Conservation (phyloP, 2,329 filamentous ascomycete genomes). For the Ustilaginoidea virens region DNA sequence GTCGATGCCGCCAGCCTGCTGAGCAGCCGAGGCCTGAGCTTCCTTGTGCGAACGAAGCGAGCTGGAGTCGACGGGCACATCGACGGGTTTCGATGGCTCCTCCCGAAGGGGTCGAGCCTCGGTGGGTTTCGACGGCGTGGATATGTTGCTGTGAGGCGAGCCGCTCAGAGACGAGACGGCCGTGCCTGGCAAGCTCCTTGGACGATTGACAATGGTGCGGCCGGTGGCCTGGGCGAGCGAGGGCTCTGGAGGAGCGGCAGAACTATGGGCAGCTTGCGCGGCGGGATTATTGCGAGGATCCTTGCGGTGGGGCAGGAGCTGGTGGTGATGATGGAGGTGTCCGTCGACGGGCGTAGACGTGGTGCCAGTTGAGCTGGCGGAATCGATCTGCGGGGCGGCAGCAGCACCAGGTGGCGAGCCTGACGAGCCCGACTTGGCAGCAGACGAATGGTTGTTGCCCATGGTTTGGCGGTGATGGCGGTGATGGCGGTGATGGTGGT, state of each 20-base stretch:
- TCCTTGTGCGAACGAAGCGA: conserved; percentile 22
- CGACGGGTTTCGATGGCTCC: conserved; percentile 39
- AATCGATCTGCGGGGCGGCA: conserved; percentile 9
- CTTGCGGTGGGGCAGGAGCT: conserved; percentile 17
- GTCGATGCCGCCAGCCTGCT: conserved; percentile 20
- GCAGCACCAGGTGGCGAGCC: conserved; percentile 8
- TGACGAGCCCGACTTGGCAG: conserved; percentile 20
- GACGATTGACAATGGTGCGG: conserved; percentile 32
- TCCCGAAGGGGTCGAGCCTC: conserved; percentile 13
- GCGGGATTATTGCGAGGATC: conserved; percentile 34
- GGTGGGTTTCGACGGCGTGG: conserved; percentile 12
- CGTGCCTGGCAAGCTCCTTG: conserved; percentile 31
- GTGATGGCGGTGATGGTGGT: conserved; percentile 7
- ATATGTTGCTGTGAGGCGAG: conserved; percentile 26
- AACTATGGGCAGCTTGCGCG: conserved; percentile 37
- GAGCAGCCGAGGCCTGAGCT: conserved; percentile 15
- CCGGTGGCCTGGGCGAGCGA: conserved; percentile 46
- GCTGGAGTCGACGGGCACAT: conserved; percentile 31
- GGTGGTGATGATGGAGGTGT: conserved; percentile 6
- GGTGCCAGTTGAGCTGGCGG: conserved; percentile 9
- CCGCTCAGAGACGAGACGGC: conserved; percentile 33
- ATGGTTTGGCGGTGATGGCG: conserved; percentile 16
- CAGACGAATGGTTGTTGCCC: conserved; percentile 23
- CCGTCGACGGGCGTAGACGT: conserved; percentile 3
- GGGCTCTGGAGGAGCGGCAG: conserved; percentile 44